Evolutionary conservation across 1,284 basidiomycete species (phyloP).

Genomic region (Mycosarcoma maydis): DNA sequence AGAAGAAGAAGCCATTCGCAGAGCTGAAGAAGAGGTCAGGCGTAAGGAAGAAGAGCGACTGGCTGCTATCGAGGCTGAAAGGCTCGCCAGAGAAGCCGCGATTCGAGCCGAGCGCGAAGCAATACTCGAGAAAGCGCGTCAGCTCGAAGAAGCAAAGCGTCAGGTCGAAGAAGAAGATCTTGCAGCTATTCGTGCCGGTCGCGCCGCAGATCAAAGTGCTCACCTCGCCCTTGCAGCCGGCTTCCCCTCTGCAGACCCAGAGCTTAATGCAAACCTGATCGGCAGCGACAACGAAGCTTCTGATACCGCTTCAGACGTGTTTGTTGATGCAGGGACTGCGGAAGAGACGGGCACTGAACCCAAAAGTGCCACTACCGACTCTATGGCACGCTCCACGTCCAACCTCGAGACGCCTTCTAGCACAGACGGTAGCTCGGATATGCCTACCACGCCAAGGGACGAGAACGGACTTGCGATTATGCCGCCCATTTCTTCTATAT

Average conservation of each 20-base stretch:
- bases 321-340: constrained; percentile 32
- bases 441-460: constrained; percentile 42
- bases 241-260: constrained; percentile 24
- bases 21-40: background rate
- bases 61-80: constrained; percentile 43
- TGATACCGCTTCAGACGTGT: constrained; percentile 29
- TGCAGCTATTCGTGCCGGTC: constrained; percentile 33
- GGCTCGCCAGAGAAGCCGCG: constrained; percentile 30
- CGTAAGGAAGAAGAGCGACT: constrained; percentile 38
- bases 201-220: constrained; percentile 26
- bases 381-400: constrained; percentile 28
- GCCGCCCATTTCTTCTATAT: constrained; percentile 1
- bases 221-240: constrained; percentile 32
- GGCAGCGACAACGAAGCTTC: constrained; percentile 20
- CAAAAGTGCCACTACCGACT: constrained; percentile 23
- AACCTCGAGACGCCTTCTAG: constrained; percentile 35
- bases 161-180: constrained; percentile 45
- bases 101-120: constrained; percentile 33
- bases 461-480: constrained; percentile 22
- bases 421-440: constrained; percentile 45
- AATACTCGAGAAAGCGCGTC: constrained; percentile 31
- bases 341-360: constrained; percentile 21
- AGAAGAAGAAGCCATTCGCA: constrained; percentile 12
- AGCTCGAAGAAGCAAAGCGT: constrained; percentile 43
- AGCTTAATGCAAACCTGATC: constrained; percentile 23